Conservation (phyloP, 2,329 filamentous ascomycete genomes). For the Colletotrichum lindemuthianum region DNA sequence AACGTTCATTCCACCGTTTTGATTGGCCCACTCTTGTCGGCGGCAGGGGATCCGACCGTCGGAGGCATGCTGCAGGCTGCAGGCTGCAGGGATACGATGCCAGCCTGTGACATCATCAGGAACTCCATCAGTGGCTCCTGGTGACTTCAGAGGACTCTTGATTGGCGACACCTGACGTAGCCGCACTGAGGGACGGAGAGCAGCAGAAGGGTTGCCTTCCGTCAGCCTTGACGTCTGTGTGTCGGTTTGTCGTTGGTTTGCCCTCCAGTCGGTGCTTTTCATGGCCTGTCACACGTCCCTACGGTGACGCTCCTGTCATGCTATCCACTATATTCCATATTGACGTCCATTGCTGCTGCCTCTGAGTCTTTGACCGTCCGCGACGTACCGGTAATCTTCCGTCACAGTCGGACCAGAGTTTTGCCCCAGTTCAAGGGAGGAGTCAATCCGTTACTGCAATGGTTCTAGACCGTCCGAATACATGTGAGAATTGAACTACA, state of each 20-base stretch:
- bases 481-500: constrained; percentile 3
- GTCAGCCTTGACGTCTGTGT: constrained; percentile 36
- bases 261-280: background rate
- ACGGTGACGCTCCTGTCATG: constrained; percentile 13
- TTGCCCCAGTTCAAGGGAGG: constrained; percentile 15
- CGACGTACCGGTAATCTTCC: constrained; percentile 25
- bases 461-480: constrained; percentile 8
- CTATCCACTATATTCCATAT: background rate
- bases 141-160: constrained; percentile 32
- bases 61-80: background rate
- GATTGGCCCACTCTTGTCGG: constrained; percentile 11
- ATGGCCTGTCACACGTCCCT: background rate
- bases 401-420: constrained; percentile 20
- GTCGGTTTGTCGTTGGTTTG: background rate
- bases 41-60: constrained; percentile 24
- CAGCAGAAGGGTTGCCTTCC: constrained; percentile 7
- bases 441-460: constrained; percentile 24
- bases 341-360: constrained; percentile 17
- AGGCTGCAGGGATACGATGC: too few relatives aligned
- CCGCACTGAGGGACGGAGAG: too few relatives aligned
- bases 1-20: constrained; percentile 11
- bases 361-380: background rate
- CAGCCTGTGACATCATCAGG: constrained; percentile 29
- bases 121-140: constrained; percentile 26
- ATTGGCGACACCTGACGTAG: constrained; percentile 32